Percentiles rank a stretch among this genome's conserved stretches.
phyloP scores from a whole-genome alignment of 345 rosid species.

The Trapa incisa region DNA sequence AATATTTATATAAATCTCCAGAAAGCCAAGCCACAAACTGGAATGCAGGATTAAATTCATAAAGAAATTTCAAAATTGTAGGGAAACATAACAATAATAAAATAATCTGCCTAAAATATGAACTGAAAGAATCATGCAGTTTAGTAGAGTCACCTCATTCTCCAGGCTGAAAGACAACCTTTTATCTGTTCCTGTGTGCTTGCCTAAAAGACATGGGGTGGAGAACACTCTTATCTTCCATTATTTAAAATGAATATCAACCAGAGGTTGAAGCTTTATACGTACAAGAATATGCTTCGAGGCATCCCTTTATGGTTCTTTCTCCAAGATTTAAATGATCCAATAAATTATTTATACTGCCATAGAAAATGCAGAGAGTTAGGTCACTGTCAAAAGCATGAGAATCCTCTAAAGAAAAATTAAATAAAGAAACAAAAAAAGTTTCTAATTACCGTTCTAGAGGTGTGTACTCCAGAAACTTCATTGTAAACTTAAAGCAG shows the following conservation, averaged over 20 bases:
- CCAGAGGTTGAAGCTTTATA: not conserved
- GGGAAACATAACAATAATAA: slow-evolving; percentile 24
- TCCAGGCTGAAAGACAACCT: slow-evolving; percentile 83
- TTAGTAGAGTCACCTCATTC: slow-evolving; percentile 44
- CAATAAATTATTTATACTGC: slow-evolving; percentile 61
- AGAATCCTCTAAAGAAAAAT: not conserved
- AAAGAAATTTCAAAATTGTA: no score
- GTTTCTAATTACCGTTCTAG: slow-evolving; percentile 34
- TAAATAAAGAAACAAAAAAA: not conserved
- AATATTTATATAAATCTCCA: not conserved
- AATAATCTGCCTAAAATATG: slow-evolving; percentile 11
- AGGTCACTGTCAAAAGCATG: not conserved
- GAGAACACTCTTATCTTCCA: slow-evolving; percentile 2
- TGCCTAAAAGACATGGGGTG: slow-evolving; percentile 35
- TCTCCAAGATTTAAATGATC: slow-evolving; percentile 65
- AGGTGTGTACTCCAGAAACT: slow-evolving; percentile 83
- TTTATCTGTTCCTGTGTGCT: slow-evolving; percentile 82
- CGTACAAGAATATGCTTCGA: slow-evolving; percentile 89
- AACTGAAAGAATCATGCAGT: not conserved
- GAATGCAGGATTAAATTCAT: not conserved
- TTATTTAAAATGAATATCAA: not conserved
- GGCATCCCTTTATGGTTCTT: slow-evolving; percentile 60
- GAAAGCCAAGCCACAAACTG: not conserved
- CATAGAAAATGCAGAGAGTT: slow-evolving; percentile 1
- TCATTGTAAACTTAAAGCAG: slow-evolving; percentile 25